A percentile compares a stretch with the other conserved stretches of the same genome.
phyloP scores from a whole-genome alignment of 139 green algal species.

The Klebsormidium nitens region DNA sequence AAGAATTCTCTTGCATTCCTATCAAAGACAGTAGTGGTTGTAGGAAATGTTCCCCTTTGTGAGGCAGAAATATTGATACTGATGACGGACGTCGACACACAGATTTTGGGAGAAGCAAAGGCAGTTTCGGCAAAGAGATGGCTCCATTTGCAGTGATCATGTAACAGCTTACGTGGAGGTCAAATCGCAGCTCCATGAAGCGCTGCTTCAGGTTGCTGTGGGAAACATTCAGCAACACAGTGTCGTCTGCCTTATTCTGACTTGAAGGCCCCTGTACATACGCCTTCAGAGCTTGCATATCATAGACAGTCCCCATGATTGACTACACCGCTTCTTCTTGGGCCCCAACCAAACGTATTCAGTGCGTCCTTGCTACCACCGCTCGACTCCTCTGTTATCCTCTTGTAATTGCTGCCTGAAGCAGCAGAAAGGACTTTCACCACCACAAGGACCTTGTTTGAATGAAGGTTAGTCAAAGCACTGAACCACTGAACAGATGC shows the following conservation, averaged over 20 bases:
- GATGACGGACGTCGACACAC: not conserved
- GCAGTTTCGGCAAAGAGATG: not conserved
- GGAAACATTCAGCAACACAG: conserved; percentile 78
- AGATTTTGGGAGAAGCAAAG: not conserved
- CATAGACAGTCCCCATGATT: too few relatives aligned
- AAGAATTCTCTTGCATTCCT: not conserved
- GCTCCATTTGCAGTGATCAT: conserved; percentile 37
- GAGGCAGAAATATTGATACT: not conserved
- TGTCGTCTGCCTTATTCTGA: conserved; percentile 54
- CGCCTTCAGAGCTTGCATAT: too few relatives aligned
- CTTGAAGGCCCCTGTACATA: too few relatives aligned
- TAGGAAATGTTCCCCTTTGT: not conserved
- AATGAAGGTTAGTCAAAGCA: too few relatives aligned
- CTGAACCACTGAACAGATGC: too few relatives aligned
- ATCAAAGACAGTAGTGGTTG: not conserved
- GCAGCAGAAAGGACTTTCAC: too few relatives aligned
- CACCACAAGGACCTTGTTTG: too few relatives aligned
- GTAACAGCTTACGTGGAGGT: conserved; percentile 58
- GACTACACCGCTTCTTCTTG: too few relatives aligned
- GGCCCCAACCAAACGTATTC: too few relatives aligned
- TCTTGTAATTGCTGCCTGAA: too few relatives aligned
- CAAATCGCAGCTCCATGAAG: conserved; percentile 91
- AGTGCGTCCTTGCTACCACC: too few relatives aligned
- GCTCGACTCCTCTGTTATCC: too few relatives aligned
- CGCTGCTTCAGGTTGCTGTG: conserved; percentile 86